phyloP scores from a whole-genome alignment of 345 rosid species.

The Euphorbia tirucalli region DNA sequence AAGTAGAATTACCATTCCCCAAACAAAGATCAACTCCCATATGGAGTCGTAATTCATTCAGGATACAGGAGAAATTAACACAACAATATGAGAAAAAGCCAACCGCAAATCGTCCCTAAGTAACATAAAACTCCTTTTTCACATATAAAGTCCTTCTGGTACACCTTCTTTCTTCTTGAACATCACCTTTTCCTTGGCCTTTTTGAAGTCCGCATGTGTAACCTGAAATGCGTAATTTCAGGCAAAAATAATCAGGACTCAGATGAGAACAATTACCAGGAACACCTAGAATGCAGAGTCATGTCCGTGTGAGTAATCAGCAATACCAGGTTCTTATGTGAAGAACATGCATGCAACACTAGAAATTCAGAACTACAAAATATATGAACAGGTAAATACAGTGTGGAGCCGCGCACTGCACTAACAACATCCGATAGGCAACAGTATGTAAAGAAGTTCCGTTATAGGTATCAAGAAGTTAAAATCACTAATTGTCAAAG shows the following conservation, averaged over 20 bases:
- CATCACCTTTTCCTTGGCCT: slow-evolving; percentile 98
- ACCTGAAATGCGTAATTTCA: slow-evolving; percentile 44
- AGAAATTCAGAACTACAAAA: too few species aligned
- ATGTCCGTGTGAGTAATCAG: background rate
- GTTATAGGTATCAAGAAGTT: background rate
- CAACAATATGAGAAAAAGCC: background rate
- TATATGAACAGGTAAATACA: background rate
- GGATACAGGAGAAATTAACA: background rate
- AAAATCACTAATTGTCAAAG: too few species aligned
- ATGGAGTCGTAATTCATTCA: background rate
- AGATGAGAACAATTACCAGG: background rate
- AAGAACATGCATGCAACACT: too few species aligned
- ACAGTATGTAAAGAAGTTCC: too few species aligned
- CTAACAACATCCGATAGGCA: too few species aligned
- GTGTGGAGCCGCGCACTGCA: too few species aligned
- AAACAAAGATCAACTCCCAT: background rate
- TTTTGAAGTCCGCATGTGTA: slow-evolving; percentile 82
- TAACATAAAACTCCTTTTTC: slow-evolving; percentile 14
- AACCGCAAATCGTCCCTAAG: background rate
- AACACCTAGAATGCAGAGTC: background rate
- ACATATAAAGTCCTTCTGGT: slow-evolving; percentile 97
- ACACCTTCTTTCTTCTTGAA: slow-evolving; percentile 99
- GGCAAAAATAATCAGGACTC: too few species aligned
- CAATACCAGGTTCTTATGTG: too few species aligned
- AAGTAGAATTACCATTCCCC: background rate